Base-by-base conservation (phyloP, 495 filamentous ascomycete genomes). In the Penicillium salamii region DNA sequence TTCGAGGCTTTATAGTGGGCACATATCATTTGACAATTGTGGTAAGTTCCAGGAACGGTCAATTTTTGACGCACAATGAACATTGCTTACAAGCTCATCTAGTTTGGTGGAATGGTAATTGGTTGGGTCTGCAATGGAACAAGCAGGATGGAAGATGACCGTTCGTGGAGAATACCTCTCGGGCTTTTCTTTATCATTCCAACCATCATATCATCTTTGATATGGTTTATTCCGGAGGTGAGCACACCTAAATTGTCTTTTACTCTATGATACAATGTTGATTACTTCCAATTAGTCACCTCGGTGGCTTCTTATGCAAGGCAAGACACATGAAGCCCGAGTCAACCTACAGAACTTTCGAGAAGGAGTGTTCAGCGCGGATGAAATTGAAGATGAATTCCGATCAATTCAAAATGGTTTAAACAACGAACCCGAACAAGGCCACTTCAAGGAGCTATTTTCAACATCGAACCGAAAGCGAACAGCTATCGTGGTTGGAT, bases 141-240 rank as follows among this genome's bases (percentile, higher is more conserved):
- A 9, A 53, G 55, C 12, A 46, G 47, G 3, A 55, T 66, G 7
- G 7, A 50, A 18, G 46, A 48, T 13, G 59, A 67, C 23, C 56
- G 55, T 9, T 58, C 65, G 5, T 70, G 65, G 67, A 53, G 56
- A 35, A 68, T 68, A 37, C 67, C 65, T 1, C 46, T 55, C 7
- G 61, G 61, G 4, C 51, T 68, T 3, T 56, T 68, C 15, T 59
- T 62, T n/a, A 40, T 70, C 12, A 36, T 68, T 9, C 57, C 68
- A 6, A 48, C 45, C 9, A 50, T 65, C 4, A 50, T 71, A 1
- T 41, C 42, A 9, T 55, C 33, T 18, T 40, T 40, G 6, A 53
- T 68, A 14, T 71, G 68, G 68, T 65, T 68, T 36, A 68, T 65
- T 8, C 64, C 65, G 13, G 56, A 62, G 35, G 18, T 38, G 2